These are phyloP conservation scores for Globisporangium perplexum DNA, from an alignment of 352 stramenopile species.

Conservation along the genomic window DNA sequence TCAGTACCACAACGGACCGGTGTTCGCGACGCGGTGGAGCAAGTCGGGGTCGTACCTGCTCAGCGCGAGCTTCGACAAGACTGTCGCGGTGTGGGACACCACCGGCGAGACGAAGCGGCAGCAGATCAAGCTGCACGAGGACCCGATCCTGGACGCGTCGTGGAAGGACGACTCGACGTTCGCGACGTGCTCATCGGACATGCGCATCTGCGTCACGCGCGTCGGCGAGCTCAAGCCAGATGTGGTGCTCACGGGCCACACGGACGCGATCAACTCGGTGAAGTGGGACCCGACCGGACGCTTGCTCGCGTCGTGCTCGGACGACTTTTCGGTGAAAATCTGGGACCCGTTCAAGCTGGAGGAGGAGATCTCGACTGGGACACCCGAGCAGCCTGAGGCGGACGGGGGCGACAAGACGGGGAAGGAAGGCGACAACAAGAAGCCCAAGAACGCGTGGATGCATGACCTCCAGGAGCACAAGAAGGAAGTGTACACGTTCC, in stretches of 20 bases:
- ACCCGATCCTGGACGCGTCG: constrained; percentile 87
- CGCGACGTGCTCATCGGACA: constrained; percentile 94
- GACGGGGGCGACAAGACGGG: constrained; percentile 20
- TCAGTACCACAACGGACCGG: constrained; percentile 78
- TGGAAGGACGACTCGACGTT: constrained; percentile 95
- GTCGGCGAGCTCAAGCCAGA: constrained; percentile 76
- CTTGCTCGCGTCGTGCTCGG: constrained; percentile 95
- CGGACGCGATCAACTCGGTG: constrained; percentile 97
- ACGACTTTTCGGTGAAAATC: constrained; percentile 98
- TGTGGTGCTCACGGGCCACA: constrained; percentile 90
- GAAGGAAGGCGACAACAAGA: constrained; percentile 19
- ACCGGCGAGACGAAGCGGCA: constrained; percentile 89
- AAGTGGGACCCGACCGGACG: constrained; percentile 95
- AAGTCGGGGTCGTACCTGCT: constrained; percentile 68
- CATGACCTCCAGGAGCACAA: constrained; percentile 88
- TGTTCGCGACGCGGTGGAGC: constrained; percentile 84
- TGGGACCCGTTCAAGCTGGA: constrained; percentile 72
- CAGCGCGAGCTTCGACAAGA: constrained; percentile 85
- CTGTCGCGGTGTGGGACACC: constrained; percentile 75
- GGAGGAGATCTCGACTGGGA: not conserved
- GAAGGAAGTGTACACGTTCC: constrained; percentile 93
- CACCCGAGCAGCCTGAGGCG: constrained; percentile 21
- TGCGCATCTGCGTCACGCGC: constrained; percentile 86
- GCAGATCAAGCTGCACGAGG: constrained; percentile 92
- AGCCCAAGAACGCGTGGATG: constrained; percentile 41